phyloP scores from a whole-genome alignment of 495 filamentous ascomycete genomes.

The Articulospora tetracladia region DNA sequence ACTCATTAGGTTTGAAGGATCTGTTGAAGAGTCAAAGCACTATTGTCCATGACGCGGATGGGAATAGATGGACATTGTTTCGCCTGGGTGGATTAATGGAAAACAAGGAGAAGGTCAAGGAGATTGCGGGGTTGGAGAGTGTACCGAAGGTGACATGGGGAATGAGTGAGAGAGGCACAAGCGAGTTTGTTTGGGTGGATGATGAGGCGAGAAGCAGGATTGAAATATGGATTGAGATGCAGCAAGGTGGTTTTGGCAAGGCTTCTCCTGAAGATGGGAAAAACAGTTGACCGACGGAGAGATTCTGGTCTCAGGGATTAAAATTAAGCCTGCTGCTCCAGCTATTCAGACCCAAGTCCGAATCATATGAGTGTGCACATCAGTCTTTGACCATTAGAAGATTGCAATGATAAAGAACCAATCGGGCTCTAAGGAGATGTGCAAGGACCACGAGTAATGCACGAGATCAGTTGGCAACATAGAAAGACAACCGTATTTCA shows the following conservation, averaged over 20 bases:
- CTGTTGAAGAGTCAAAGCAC: slow-evolving; percentile 5
- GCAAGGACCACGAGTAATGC: no score
- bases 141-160: slow-evolving; percentile 6
- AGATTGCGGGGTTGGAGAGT: slow-evolving; percentile 9
- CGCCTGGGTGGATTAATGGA: slow-evolving; percentile 6
- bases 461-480: no score
- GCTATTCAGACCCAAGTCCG: not conserved
- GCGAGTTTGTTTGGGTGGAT: slow-evolving; percentile 10
- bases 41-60: not conserved
- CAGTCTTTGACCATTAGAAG: no score
- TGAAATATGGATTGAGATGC: not conserved
- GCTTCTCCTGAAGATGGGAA: not conserved
- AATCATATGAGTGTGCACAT: not conserved
- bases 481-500: no score
- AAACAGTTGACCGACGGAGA: not conserved
- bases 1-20: slow-evolving; percentile 3
- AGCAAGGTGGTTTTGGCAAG: not conserved
- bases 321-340: not conserved
- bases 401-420: no score
- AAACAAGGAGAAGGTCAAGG: slow-evolving; percentile 3
- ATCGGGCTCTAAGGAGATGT: no score
- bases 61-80: slow-evolving; percentile 1
- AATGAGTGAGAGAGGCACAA: not conserved
- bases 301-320: not conserved
- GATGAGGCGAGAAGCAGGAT: slow-evolving; percentile 1